Percentiles rank a stretch among this genome's conserved stretches.
These are phyloP conservation scores for Salix purpurea DNA, from an alignment of 345 rosid genomes.

Conservation along the genomic window DNA sequence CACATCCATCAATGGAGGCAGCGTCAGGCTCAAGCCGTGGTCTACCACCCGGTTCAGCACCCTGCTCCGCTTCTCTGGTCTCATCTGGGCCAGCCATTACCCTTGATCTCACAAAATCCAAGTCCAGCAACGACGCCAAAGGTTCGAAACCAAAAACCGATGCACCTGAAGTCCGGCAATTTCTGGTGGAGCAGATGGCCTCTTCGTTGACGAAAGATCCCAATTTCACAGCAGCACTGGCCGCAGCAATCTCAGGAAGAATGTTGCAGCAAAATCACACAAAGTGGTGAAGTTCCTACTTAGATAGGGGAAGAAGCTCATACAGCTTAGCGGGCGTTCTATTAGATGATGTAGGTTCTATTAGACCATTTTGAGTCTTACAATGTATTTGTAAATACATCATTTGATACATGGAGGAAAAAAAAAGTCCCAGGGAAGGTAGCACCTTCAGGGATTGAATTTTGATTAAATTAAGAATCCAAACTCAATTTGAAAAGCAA, in stretches of 20 bases:
- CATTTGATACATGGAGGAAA: neutral
- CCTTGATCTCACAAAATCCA: constrained; percentile 51
- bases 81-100: constrained; percentile 41
- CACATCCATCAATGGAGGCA: constrained; percentile 57
- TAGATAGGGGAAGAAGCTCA: neutral
- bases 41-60: constrained; percentile 31
- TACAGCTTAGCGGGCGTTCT: neutral
- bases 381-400: constrained; percentile 20
- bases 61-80: constrained; percentile 42
- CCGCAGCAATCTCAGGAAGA: constrained; percentile 89
- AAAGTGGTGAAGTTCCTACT: constrained; percentile 25
- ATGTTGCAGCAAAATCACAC: constrained; percentile 46
- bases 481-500: neutral
- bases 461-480: neutral
- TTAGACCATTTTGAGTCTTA: constrained; percentile 6
- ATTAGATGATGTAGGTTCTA: neutral
- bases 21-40: constrained; percentile 43
- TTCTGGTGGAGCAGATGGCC: constrained; percentile 95
- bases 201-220: constrained; percentile 87
- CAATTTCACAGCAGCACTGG: constrained; percentile 89
- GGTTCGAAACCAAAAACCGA: constrained; percentile 39
- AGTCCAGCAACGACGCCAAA: constrained; percentile 20
- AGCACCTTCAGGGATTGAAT: neutral
- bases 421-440: neutral
- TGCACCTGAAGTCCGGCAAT: constrained; percentile 54